phyloP scores from a whole-genome alignment of 441 rosid genomes.

The Bocquillonia castaneifolia region DNA sequence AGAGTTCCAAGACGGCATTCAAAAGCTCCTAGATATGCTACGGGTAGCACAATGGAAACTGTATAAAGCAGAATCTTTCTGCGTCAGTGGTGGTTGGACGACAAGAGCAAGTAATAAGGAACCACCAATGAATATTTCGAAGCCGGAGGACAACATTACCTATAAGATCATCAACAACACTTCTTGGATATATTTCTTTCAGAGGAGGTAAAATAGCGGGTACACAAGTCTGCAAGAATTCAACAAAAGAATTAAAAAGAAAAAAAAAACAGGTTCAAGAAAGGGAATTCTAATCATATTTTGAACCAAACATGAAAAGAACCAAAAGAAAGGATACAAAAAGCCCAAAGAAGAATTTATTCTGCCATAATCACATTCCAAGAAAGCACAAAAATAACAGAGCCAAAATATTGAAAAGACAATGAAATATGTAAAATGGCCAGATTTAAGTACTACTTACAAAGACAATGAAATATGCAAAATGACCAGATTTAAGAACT shows the following conservation, averaged over 20 bases:
- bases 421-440: background rate
- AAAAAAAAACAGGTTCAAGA: background rate
- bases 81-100: too few relatives aligned
- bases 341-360: background rate
- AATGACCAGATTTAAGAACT: too few relatives aligned
- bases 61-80: too few relatives aligned
- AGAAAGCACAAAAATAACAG: too few relatives aligned
- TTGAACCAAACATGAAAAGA: background rate
- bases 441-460: background rate
- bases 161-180: constrained; percentile 61
- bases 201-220: constrained; percentile 92
- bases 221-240: constrained; percentile 62
- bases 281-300: background rate
- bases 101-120: too few relatives aligned
- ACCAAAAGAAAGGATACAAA: background rate
- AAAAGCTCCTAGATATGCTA: background rate
- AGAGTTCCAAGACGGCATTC: background rate
- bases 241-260: background rate
- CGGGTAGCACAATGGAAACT: background rate
- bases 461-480: too few relatives aligned
- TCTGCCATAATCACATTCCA: background rate
- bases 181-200: constrained; percentile 60
- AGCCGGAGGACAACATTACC: constrained; percentile 36
- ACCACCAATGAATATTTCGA: background rate
- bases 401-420: background rate